phyloP scores from a whole-genome alignment of 345 rosid species.

The Pelargonium nanum region DNA sequence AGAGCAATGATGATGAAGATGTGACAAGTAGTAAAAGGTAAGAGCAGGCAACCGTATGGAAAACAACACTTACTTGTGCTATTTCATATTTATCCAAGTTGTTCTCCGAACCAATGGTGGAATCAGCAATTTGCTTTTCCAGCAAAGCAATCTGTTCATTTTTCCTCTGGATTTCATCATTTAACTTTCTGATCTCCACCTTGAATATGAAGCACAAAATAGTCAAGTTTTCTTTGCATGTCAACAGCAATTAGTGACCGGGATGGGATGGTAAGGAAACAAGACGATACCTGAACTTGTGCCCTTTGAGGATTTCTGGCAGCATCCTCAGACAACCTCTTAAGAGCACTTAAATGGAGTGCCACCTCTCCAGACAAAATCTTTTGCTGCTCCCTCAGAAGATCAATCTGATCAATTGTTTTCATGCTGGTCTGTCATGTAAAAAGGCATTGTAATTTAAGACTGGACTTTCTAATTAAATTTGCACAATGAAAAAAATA shows the following conservation, averaged over 20 bases:
- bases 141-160: slow-evolving; percentile 62
- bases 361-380: slow-evolving; percentile 82
- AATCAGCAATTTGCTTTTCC: slow-evolving; percentile 72
- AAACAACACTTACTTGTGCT: slow-evolving; percentile 43
- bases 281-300: slow-evolving; percentile 42
- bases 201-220: slow-evolving; percentile 9
- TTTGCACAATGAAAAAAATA: slow-evolving; percentile 1
- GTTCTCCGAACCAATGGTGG: slow-evolving; percentile 41
- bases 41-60: not conserved
- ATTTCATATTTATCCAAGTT: slow-evolving; percentile 53
- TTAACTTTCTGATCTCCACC: slow-evolving; percentile 65
- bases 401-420: slow-evolving; percentile 74
- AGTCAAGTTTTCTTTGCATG: not conserved
- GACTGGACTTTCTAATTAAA: not conserved
- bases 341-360: slow-evolving; percentile 74
- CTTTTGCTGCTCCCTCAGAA: slow-evolving; percentile 87
- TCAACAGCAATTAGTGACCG: not conserved
- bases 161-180: slow-evolving; percentile 65
- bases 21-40: slow-evolving; percentile 1
- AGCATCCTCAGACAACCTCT: slow-evolving; percentile 72
- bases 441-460: slow-evolving; percentile 12
- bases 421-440: slow-evolving; percentile 58
- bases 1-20: slow-evolving; percentile 10
- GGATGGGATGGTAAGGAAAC: not conserved
- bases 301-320: slow-evolving; percentile 57